Percentiles rank a stretch among this genome's conserved stretches.
These are phyloP conservation scores for Liquidambar formosana DNA, from an alignment of 164 flowering plant genomes.

Conservation along the genomic window DNA sequence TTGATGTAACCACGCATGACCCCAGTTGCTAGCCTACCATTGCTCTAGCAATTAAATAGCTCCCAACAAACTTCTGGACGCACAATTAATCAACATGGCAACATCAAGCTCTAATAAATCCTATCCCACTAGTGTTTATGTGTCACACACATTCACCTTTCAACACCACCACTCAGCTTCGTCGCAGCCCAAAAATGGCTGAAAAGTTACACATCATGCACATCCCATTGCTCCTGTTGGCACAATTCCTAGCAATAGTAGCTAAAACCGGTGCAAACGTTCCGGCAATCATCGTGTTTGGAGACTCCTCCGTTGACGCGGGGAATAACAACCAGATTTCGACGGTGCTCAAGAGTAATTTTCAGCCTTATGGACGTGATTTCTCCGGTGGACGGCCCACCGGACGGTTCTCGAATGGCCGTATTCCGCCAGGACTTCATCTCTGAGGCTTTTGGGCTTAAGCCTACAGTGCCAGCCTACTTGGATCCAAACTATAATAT, in stretches of 20 bases:
- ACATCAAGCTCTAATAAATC: too few species aligned
- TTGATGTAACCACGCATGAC: too few species aligned
- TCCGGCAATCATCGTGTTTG: slow-evolving; percentile 61
- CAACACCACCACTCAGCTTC: too few species aligned
- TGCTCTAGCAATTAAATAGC: too few species aligned
- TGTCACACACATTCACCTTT: too few species aligned
- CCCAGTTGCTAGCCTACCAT: too few species aligned
- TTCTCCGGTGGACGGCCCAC: slow-evolving; percentile 39
- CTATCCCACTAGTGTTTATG: too few species aligned
- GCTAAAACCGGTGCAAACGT: slow-evolving; percentile 23
- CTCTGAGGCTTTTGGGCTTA: slow-evolving; percentile 49
- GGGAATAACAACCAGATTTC: slow-evolving; percentile 58
- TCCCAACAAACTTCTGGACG: too few species aligned
- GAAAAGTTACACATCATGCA: too few species aligned
- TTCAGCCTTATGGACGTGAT: slow-evolving; percentile 57
- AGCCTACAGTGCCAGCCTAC: slow-evolving; percentile 45
- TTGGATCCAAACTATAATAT: slow-evolving; percentile 49
- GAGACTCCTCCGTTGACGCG: slow-evolving; percentile 63
- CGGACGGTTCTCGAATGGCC: slow-evolving; percentile 56
- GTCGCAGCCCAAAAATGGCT: too few species aligned
- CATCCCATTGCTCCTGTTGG: too few species aligned
- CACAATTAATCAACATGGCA: too few species aligned
- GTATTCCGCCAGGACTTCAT: slow-evolving; percentile 49
- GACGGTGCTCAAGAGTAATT: slow-evolving; percentile 48
- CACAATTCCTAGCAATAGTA: not conserved